Base-by-base conservation (phyloP, 2,329 filamentous ascomycete genomes). In the Fusarium compactum region DNA sequence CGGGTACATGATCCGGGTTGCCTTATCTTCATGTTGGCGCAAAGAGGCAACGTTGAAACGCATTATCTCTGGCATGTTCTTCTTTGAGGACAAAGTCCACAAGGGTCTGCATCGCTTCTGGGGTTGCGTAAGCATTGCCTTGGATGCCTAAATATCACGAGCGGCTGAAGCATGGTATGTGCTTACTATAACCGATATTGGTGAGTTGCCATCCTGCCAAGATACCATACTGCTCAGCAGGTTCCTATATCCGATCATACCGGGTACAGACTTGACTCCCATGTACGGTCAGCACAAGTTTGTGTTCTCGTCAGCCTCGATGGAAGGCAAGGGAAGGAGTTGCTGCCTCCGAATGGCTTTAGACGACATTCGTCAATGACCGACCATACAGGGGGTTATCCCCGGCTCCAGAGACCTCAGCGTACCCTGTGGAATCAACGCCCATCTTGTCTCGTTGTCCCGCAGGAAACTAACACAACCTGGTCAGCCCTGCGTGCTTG, bases 1-100 rank as follows among this genome's bases (percentile, higher is more conserved):
- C 64, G 67, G 65, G 59, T 68, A 69, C 64, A 44, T 34, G 41
- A 58, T 46, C 64, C 67, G 52, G 41, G 32, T 18, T n/a, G 34
- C 55, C 47, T 46, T 69, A 57, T 71, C 50, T 68, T 48, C 45
- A 22, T 24, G n/a, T 27, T 18, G 43, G 40, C 30, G 32, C 34
- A 30, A 54, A 58, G 34, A 30, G 56, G 55, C 48, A 29, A 47
- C 62, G 41, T 64, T 34, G 20, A 57, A 50, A 53, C 44, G 45
- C 25, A 65, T 69, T 65, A 41, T 53, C 52, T 30, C 58, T 29
- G 27, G 46, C 47, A 53, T 68, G 27, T 24, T 41, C 56, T 47
- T 47, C 55, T 25, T 8, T 27, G n/a, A 43, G 44, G 53, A 30
- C 29, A 55, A 53, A 18, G 20, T 25, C 15, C 40, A 38, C 34